Base-by-base conservation (phyloP, 2,329 filamentous ascomycete species). In the Dryadomyces sulphureus region DNA sequence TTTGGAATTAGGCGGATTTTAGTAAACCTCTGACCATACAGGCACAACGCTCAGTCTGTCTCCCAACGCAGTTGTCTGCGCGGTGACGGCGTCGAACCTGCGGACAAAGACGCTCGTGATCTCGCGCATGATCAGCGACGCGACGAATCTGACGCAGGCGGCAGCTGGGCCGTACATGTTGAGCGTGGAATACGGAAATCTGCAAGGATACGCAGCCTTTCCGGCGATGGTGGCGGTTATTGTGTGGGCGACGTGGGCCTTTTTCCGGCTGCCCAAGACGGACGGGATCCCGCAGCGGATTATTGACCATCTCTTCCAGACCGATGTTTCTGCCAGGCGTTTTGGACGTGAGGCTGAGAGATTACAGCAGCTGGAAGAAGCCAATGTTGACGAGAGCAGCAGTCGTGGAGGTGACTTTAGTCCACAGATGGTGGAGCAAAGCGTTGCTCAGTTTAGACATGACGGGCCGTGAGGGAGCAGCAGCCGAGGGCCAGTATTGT, bases 131-230 rank as follows among this genome's bases (percentile, higher is more conserved):
- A 48, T 48, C n/a, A 50, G 48, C 41, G 53, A 54, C 39, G 17
- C 50, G 46, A 41, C 46, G 20, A 54, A 49, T 22, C 39, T 54
- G 7, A 25, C 47, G 5, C 53, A 54, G 42, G 49, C 53, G 1
- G 51, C 49, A 1, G 51, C 52, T 7, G 53, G 53, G 2, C 53
- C 53, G 2, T 54, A 51, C 43, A 54, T 54, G 53, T 41, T 54
- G 6, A 46, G 50, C 20, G 43, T 42, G 6, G 45, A 52, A 20
- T 48, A 50, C 24, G 49, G 45, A 8, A 52, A 54, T 22, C 24
- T 54, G 22, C 49, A 49, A 5, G 53, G 53, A 5, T 51, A 43
- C 14, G 49, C 50, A 3, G 53, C 53, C 0, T 50, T 54, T 24
- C 50, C 50, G 5, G 52, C 53, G 0, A 30, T 45, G 9, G 47